A percentile compares a stretch with the other conserved stretches of the same genome.
Evolutionary conservation across 306 rosid genomes (phyloP).

Genomic region (Cucurbita maxima): DNA sequence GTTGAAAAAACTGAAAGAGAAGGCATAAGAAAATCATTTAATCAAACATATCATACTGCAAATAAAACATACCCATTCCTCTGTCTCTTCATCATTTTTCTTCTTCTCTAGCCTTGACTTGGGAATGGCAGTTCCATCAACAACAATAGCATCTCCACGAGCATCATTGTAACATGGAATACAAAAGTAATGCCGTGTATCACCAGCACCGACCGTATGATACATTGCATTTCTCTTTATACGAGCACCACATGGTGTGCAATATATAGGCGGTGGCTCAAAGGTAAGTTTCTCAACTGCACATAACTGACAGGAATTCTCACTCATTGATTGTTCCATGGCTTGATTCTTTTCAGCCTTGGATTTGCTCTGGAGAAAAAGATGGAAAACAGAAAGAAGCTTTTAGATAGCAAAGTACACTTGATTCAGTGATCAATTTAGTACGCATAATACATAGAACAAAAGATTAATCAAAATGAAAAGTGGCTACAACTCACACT

Average conservation of each 20-base stretch:
- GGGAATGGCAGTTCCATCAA: constrained; percentile 66
- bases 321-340: constrained; percentile 91
- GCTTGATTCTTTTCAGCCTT: constrained; percentile 98
- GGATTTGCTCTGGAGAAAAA: constrained; percentile 66
- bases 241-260: constrained; percentile 85
- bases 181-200: constrained; percentile 85
- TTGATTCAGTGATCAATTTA: background rate
- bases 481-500: background rate
- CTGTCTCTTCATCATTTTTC: constrained; percentile 95
- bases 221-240: constrained; percentile 87
- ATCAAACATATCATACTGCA: background rate
- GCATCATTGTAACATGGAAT: constrained; percentile 89
- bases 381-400: background rate
- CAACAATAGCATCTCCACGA: constrained; percentile 70
- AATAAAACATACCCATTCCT: constrained; percentile 64
- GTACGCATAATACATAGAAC: background rate
- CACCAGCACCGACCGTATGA: constrained; percentile 86
- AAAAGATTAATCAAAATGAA: background rate
- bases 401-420: background rate
- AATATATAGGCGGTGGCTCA: constrained; percentile 94
- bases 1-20: constrained; percentile 2
- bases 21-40: constrained; percentile 15
- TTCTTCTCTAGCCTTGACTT: constrained; percentile 84
- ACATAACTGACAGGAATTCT: constrained; percentile 95
- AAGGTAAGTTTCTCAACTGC: constrained; percentile 95